Evolutionary conservation across 2,329 filamentous ascomycete genomes (phyloP), one percentile per base, ranked within the genome.

Genomic region (Aspergillus sp.): DNA sequence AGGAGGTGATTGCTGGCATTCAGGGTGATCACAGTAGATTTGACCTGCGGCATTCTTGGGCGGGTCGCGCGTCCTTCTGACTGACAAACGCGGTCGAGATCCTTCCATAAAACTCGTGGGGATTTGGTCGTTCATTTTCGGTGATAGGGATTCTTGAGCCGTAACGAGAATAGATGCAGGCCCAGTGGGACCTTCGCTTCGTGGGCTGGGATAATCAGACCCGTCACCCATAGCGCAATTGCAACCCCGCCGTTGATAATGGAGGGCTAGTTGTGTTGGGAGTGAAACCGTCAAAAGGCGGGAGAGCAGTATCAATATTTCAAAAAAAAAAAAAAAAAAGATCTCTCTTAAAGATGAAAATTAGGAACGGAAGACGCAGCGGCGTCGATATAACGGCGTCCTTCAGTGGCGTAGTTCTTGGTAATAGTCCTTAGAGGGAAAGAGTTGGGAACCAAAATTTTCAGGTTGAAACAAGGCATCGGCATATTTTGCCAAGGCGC

Each of bases 21-120:
- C 83, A 0, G 77, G 69, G 56, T 82, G 81, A 13, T 81, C 82
- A 68, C 91, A 96, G 48, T 84, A 78, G 59, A 84, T 93, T 61
- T 88, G 84, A n/a, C 86, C 86, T 20, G 87, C 78, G 1, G 73
- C 64, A 56, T 89, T 89, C 67, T 74, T 75, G 41, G 78, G 78
- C 9, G 80, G 79, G 59, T 81, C 78, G 50, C 70, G 66, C 41
- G 65, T 62, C 53, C 69, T 62, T 61, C 67, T 69, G 45, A 72
- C 63, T 27, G 70, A 71, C 45, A 72, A 57, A 55, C 66, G 68
- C 46, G 66, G 68, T 49, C 68, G 65, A 53, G 65, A 53, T 43
- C 61, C 61, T 42, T 70, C 66, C 45, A 66, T 57, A 49, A 62
- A 61, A 45, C 46, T 54, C 23, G 64, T 55, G 7, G 61, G 51